Evolutionary conservation across 2,329 filamentous ascomycete genomes (phyloP).

Genomic region (Cladorrhinum sp.): DNA sequence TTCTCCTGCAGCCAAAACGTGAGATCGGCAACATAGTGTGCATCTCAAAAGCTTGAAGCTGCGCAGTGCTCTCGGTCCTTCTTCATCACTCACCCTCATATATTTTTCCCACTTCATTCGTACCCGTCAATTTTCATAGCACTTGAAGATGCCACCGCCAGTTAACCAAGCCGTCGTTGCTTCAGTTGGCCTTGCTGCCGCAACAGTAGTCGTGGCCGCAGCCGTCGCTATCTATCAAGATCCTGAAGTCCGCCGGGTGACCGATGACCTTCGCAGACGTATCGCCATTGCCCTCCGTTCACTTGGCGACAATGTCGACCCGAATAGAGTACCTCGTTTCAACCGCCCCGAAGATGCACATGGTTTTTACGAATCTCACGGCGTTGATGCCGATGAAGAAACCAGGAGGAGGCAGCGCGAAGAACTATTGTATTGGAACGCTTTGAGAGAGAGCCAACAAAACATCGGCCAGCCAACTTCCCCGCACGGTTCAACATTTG

Average conservation of each 20-base stretch:
- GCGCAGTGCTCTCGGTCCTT: not conserved
- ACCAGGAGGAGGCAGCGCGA: constrained; percentile 59
- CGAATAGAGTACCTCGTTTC: constrained; percentile 53
- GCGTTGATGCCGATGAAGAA: constrained; percentile 61
- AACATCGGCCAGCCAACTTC: constrained; percentile 17
- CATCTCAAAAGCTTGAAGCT: not conserved
- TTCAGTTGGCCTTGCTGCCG: constrained; percentile 57
- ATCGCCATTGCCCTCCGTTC: constrained; percentile 59
- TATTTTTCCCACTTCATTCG: not conserved
- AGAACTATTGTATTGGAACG: constrained; percentile 65
- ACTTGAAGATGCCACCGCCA: constrained; percentile 37
- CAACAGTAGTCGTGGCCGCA: constrained; percentile 55
- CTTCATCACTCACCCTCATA: not conserved
- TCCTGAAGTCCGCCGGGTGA: constrained; percentile 59
- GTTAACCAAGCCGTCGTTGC: constrained; percentile 53
- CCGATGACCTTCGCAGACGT: constrained; percentile 58
- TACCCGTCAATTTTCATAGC: not conserved
- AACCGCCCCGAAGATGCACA: constrained; percentile 66
- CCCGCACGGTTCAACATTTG: constrained; percentile 46
- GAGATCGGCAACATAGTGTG: constrained; percentile 2
- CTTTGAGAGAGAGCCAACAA: constrained; percentile 42
- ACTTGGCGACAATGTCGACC: constrained; percentile 55
- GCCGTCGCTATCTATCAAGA: constrained; percentile 62
- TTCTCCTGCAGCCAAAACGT: not conserved
- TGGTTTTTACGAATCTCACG: constrained; percentile 55